Conservation (phyloP, 2,329 filamentous ascomycete species). For the Coleophoma cylindrospora region DNA sequence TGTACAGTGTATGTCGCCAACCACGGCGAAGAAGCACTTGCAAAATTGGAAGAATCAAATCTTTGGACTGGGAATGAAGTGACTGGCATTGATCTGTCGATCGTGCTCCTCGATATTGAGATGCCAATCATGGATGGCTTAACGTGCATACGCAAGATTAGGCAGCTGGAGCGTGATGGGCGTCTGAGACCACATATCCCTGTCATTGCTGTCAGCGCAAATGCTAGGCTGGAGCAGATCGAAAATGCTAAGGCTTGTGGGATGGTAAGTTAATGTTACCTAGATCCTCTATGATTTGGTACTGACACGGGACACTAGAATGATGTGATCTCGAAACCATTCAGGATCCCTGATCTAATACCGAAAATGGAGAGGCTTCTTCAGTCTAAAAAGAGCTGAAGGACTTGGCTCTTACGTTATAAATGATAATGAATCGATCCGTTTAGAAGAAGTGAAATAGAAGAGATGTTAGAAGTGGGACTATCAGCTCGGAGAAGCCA, state of each 20-base stretch:
- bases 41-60: slow-evolving; percentile 47
- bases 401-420: too few relatives aligned
- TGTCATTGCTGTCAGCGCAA: slow-evolving; percentile 42
- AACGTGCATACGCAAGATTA: slow-evolving; percentile 34
- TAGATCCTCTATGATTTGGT: not conserved
- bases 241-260: slow-evolving; percentile 29
- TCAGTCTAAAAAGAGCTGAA: not conserved
- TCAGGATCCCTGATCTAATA: slow-evolving; percentile 62
- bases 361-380: slow-evolving; percentile 48
- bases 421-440: too few relatives aligned
- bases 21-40: slow-evolving; percentile 56
- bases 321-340: slow-evolving; percentile 73
- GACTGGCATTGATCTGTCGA: slow-evolving; percentile 47
- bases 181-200: slow-evolving; percentile 42
- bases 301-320: slow-evolving; percentile 37
- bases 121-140: slow-evolving; percentile 46
- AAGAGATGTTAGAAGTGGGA: too few relatives aligned
- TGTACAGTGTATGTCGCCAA: slow-evolving; percentile 58
- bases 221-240: slow-evolving; percentile 37
- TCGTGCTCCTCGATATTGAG: slow-evolving; percentile 42
- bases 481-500: too few relatives aligned
- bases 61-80: slow-evolving; percentile 41
- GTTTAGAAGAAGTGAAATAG: too few relatives aligned
- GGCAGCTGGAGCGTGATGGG: slow-evolving; percentile 31
- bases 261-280: slow-evolving; percentile 48